Evolutionary conservation across 2,329 filamentous ascomycete species (phyloP).

Genomic region (Aspergillus awamori): DNA sequence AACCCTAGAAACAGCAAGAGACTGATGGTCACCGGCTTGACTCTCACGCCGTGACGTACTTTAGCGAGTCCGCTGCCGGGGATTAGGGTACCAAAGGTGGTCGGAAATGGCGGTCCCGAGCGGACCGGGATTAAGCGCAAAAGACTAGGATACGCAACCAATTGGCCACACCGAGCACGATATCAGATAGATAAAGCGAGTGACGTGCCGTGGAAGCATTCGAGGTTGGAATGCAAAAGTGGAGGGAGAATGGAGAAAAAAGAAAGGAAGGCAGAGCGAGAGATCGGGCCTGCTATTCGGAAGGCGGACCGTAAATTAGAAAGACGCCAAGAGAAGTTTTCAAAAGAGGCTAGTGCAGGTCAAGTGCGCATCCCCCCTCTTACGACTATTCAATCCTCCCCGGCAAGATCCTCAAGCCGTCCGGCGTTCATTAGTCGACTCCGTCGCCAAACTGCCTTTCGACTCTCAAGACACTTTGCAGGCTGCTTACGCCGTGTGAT

Average conservation of each 20-base stretch:
- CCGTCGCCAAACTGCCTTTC: constrained; percentile 12
- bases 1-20: neutral
- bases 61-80: constrained; percentile 8
- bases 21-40: neutral
- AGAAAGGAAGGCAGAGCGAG: neutral
- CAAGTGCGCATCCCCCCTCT: constrained; percentile 32
- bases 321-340: constrained; percentile 31
- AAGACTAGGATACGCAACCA: neutral
- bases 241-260: constrained; percentile 1
- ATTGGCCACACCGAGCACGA: neutral
- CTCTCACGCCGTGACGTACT: neutral
- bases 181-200: neutral
- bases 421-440: constrained; percentile 17
- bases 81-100: constrained; percentile 9
- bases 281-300: neutral
- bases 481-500: constrained; percentile 4
- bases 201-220: neutral
- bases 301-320: constrained; percentile 9
- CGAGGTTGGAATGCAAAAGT: neutral
- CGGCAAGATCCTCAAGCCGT: constrained; percentile 30
- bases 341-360: constrained; percentile 28
- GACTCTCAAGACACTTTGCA: constrained; percentile 1
- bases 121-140: constrained; percentile 14
- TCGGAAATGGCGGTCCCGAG: constrained; percentile 13
- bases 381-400: constrained; percentile 32